A percentile compares a stretch with the other conserved stretches of the same genome.
phyloP scores from a whole-genome alignment of 352 stramenopile species.

The Globisporangium orthogonon region DNA sequence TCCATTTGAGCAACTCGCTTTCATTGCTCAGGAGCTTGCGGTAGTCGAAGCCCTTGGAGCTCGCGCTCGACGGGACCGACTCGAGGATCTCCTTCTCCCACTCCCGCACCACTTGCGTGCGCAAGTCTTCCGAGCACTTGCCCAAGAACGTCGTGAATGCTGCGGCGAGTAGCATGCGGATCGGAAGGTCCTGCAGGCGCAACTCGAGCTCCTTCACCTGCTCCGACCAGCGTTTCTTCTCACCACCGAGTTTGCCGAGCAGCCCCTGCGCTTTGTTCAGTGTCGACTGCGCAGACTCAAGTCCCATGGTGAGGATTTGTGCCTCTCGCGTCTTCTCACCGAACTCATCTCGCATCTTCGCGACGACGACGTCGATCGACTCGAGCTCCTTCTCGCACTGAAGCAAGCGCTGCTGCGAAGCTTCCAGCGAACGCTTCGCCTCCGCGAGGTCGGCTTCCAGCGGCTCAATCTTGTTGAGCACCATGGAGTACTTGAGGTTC shows the following conservation, averaged over 20 bases:
- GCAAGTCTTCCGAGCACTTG: conserved; percentile 86
- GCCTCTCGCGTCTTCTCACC: conserved; percentile 90
- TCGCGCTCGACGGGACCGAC: conserved; percentile 10
- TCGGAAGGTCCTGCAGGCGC: conserved; percentile 76
- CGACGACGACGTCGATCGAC: conserved; percentile 87
- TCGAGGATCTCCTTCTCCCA: conserved; percentile 79
- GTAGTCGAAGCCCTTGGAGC: conserved; percentile 63
- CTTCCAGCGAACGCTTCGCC: conserved; percentile 83
- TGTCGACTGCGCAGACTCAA: conserved; percentile 86
- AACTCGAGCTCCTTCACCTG: conserved; percentile 84
- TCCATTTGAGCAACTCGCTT: conserved; percentile 92
- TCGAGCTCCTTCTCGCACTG: conserved; percentile 89
- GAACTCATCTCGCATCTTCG: conserved; percentile 91
- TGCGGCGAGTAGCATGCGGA: conserved; percentile 88
- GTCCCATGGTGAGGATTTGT: conserved; percentile 81
- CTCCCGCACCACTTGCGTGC: conserved; percentile 56
- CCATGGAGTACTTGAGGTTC: conserved; percentile 93
- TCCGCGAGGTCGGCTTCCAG: conserved; percentile 89
- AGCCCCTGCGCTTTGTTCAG: conserved; percentile 90
- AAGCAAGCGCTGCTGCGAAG: conserved; percentile 80
- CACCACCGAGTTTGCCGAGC: conserved; percentile 87
- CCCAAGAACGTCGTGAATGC: conserved; percentile 94
- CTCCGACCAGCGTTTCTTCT: conserved; percentile 89
- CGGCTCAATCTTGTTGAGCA: conserved; percentile 94
- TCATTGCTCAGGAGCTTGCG: conserved; percentile 88